These are phyloP conservation scores for Tricholomella constricta DNA, from an alignment of 768 basidiomycete genomes.

Conservation along the genomic window DNA sequence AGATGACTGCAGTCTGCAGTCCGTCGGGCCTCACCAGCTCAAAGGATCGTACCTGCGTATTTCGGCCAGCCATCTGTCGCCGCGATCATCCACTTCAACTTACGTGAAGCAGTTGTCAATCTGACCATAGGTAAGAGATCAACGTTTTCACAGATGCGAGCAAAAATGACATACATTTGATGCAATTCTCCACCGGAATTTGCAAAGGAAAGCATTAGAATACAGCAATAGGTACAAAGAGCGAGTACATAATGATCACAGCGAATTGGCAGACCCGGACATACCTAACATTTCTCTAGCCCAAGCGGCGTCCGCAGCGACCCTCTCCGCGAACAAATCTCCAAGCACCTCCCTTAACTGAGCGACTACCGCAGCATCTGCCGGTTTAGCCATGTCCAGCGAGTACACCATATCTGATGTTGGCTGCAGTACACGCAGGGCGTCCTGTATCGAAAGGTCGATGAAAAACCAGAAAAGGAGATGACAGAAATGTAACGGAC, in stretches of 20 bases:
- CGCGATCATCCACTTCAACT: too few relatives aligned
- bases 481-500: constrained; percentile 35
- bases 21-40: too few relatives aligned
- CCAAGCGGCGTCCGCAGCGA: constrained; percentile 66
- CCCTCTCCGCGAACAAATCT: constrained; percentile 57
- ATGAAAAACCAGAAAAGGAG: neutral
- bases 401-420: constrained; percentile 60
- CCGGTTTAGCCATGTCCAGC: constrained; percentile 48
- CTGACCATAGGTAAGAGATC: too few relatives aligned
- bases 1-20: too few relatives aligned
- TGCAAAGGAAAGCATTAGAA: neutral
- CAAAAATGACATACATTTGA: too few relatives aligned
- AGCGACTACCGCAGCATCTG: constrained; percentile 47
- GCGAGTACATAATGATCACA: constrained; percentile 9
- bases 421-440: constrained; percentile 59
- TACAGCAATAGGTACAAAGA: neutral
- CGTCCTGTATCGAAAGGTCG: constrained; percentile 45
- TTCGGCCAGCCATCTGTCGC: too few relatives aligned
- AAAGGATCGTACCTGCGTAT: too few relatives aligned
- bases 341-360: constrained; percentile 60
- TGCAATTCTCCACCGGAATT: too few relatives aligned
- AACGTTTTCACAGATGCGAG: too few relatives aligned
- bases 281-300: constrained; percentile 56
- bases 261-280: constrained; percentile 12
- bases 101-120: too few relatives aligned